Evolutionary conservation across 805 yeast genomes (phyloP), one percentile per base, ranked within the genome.

Genomic region (Nakazawaea molendinolei): DNA sequence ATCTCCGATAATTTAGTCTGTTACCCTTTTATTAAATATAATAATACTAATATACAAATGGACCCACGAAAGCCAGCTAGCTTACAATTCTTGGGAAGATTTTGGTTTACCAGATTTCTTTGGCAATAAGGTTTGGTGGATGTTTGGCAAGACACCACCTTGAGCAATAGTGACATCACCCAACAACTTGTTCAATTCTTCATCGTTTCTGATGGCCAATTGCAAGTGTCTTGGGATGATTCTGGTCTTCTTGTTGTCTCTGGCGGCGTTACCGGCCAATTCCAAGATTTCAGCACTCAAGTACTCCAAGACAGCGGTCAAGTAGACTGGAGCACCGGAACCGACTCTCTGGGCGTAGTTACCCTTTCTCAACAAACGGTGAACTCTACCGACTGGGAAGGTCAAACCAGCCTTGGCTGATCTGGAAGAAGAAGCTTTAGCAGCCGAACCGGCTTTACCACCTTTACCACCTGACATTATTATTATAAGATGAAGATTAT

Each of bases 351-450:
- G 95, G 60, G 97, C 95, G 74, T 90, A 86, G 81, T 89, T 86
- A 65, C 95, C 96, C 71, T 83, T 86, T 79, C 95, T 86, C 60
- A 90, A 71, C 55, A 89, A 76, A 73, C 97, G 81, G 76, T 90
- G 96, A 53, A 90, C 92, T 80, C 97, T 89, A 68, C 97, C 97
- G 52, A 90, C 97, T 73, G 97, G 97, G 94, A 90, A 90, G 56
- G 95, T 86, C 61, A 90, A 79, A 67, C 97, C 97, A 61, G 97
- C 97, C 76, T 87, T 90, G 48, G 96, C 81, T 53, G 97, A 90
- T 80, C 97, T 86, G 40, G 97, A 84, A 74, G 90, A 92, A 61
- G 97, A 82, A 58, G 95, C 87, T 72, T 90, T 90, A 64, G 86
- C 89, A 55, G 94, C 68, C 52, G 95, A 74, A 60, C 95, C 94